phyloP scores from a whole-genome alignment of 139 green algal genomes.

The Volvox africanus region DNA sequence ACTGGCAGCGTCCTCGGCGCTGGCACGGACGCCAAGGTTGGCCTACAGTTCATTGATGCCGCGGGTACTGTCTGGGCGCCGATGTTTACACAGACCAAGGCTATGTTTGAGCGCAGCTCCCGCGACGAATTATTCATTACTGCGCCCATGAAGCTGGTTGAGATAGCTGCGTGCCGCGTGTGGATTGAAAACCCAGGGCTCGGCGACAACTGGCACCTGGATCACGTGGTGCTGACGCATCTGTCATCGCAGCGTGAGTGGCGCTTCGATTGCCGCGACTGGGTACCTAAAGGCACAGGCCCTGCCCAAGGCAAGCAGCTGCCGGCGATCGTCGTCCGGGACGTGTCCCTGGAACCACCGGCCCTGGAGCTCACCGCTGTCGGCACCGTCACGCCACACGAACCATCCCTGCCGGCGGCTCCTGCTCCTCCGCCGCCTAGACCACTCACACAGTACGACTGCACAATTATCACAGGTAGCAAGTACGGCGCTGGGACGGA shows the following conservation, averaged over 20 bases:
- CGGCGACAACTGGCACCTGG: conserved; percentile 59
- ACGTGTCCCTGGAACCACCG: conserved; percentile 46
- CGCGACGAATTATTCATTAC: conserved; percentile 50
- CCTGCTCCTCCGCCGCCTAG: not conserved
- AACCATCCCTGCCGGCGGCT: too few relatives aligned
- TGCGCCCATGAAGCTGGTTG: conserved; percentile 7
- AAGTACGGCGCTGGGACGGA: conserved; percentile 69
- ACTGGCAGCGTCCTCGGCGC: conserved; percentile 58
- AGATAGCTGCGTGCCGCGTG: conserved; percentile 24
- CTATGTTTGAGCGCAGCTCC: conserved; percentile 52
- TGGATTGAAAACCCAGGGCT: conserved; percentile 52
- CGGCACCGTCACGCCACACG: too few relatives aligned
- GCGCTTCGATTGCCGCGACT: conserved; percentile 55
- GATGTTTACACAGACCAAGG: conserved; percentile 49
- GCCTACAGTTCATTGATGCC: conserved; percentile 52
- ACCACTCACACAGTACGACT: conserved; percentile 48
- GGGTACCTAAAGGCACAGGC: conserved; percentile 54
- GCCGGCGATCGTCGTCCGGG: conserved; percentile 29
- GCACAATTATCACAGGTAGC: conserved; percentile 54
- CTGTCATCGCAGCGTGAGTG: conserved; percentile 55
- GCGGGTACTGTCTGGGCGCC: conserved; percentile 49
- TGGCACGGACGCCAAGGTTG: conserved; percentile 60
- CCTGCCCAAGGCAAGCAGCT: conserved; percentile 44
- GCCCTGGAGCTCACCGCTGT: not conserved
- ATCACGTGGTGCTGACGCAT: conserved; percentile 50